phyloP scores from a whole-genome alignment of 352 stramenopile genomes.

The Phytophthora sp. region DNA sequence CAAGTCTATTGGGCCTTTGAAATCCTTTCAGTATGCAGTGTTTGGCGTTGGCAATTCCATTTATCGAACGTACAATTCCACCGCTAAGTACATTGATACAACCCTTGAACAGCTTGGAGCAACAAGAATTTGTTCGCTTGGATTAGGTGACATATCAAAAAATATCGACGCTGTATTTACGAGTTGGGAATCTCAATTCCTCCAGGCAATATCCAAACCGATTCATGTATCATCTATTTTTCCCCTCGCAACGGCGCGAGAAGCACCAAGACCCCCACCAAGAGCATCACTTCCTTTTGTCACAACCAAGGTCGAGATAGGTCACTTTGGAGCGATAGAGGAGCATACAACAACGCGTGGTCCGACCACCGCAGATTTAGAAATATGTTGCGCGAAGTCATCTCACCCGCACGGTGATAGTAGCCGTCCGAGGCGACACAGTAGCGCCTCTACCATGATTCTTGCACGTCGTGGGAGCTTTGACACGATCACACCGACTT shows the following conservation, averaged over 20 bases:
- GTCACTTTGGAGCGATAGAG: background rate
- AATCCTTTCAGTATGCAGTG: slow-evolving; percentile 87
- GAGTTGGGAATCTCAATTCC: slow-evolving; percentile 71
- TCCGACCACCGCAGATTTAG: slow-evolving; percentile 7
- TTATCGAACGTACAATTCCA: slow-evolving; percentile 96
- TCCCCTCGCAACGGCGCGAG: background rate
- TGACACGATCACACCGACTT: background rate
- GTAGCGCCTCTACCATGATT: slow-evolving; percentile 12
- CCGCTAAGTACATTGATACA: slow-evolving; percentile 91
- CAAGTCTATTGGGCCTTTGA: slow-evolving; percentile 18
- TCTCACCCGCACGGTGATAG: background rate
- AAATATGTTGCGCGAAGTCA: too few relatives aligned
- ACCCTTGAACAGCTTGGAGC: slow-evolving; percentile 85
- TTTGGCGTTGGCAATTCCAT: slow-evolving; percentile 96
- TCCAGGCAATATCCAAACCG: slow-evolving; percentile 15
- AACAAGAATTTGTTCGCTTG: slow-evolving; percentile 65
- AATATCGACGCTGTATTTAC: slow-evolving; percentile 69
- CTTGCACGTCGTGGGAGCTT: background rate
- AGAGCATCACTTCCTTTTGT: background rate
- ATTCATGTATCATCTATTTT: background rate
- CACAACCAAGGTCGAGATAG: background rate
- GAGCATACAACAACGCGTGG: background rate
- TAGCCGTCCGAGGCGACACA: background rate
- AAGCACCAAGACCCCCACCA: background rate
- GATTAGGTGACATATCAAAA: slow-evolving; percentile 93